Conservation (phyloP, 805 yeast species). For the Lipomyces kockii region DNA sequence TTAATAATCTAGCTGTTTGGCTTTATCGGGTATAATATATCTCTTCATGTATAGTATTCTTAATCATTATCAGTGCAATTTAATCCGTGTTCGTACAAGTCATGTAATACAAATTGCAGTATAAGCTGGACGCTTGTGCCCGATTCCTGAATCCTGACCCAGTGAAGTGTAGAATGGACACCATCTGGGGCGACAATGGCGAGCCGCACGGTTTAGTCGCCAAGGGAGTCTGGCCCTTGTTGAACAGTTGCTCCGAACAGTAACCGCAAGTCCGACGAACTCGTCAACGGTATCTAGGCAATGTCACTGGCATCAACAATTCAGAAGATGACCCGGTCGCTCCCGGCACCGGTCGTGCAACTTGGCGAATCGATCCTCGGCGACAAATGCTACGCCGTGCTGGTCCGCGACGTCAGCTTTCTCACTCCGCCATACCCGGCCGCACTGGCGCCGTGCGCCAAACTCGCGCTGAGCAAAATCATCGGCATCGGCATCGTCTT, state of each 20-base stretch:
- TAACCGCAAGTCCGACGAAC: not conserved
- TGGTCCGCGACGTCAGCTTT: constrained; percentile 39
- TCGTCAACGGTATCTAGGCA: not conserved
- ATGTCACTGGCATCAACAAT: constrained; percentile 13
- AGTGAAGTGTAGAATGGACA: too few relatives aligned
- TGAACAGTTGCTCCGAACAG: too few relatives aligned
- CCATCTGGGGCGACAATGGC: too few relatives aligned
- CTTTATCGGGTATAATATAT: not conserved
- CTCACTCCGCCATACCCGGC: constrained; percentile 28
- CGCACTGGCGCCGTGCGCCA: constrained; percentile 37
- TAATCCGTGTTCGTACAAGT: too few relatives aligned
- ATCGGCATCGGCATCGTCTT: constrained; percentile 48
- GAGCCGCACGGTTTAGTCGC: too few relatives aligned
- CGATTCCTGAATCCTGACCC: too few relatives aligned
- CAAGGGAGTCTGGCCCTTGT: too few relatives aligned
- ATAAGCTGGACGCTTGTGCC: too few relatives aligned
- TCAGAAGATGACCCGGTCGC: constrained; percentile 14
- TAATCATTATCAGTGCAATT: not conserved
- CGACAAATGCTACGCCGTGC: constrained; percentile 36
- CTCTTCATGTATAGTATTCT: not conserved
- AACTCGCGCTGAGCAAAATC: constrained; percentile 44
- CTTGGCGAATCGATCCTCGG: constrained; percentile 38
- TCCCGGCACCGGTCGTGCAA: constrained; percentile 36
- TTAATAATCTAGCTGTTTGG: not conserved
- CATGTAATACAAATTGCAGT: too few relatives aligned